A percentile compares a stretch with the other conserved stretches of the same genome.
phyloP scores from a whole-genome alignment of 75 land plant species.

The Cupressus sempervirens region DNA sequence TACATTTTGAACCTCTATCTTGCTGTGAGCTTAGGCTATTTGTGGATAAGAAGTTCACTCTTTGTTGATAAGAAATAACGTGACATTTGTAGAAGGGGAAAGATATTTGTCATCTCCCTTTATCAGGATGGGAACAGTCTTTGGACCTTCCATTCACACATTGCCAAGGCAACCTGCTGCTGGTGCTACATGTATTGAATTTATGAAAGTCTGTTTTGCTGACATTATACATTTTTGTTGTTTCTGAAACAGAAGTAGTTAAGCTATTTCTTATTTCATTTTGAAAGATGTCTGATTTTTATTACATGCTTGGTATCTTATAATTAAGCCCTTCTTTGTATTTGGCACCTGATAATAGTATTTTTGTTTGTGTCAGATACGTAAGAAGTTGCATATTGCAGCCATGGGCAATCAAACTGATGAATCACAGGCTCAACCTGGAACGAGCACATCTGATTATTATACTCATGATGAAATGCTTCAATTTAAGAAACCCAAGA shows the following conservation, averaged over 20 bases:
- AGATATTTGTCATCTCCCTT: not conserved
- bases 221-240: not conserved
- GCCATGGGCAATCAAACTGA: no score
- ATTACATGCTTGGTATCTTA: not conserved
- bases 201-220: not conserved
- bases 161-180: not conserved
- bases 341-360: not conserved
- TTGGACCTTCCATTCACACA: no score
- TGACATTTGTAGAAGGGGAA: not conserved
- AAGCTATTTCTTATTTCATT: not conserved
- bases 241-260: not conserved
- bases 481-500: conserved; percentile 93
- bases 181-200: not conserved
- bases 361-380: conserved; percentile 45
- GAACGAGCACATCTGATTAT: no score
- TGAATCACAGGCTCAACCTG: no score
- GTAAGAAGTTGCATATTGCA: conserved; percentile 56
- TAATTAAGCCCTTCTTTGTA: not conserved
- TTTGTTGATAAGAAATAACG: not conserved
- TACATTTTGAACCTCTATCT: not conserved
- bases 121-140: no score
- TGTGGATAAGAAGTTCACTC: not conserved
- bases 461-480: no score
- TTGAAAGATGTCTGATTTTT: not conserved
- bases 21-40: not conserved